phyloP scores from a whole-genome alignment of 805 yeast genomes.

The Schwanniomyces vanrijiae region DNA sequence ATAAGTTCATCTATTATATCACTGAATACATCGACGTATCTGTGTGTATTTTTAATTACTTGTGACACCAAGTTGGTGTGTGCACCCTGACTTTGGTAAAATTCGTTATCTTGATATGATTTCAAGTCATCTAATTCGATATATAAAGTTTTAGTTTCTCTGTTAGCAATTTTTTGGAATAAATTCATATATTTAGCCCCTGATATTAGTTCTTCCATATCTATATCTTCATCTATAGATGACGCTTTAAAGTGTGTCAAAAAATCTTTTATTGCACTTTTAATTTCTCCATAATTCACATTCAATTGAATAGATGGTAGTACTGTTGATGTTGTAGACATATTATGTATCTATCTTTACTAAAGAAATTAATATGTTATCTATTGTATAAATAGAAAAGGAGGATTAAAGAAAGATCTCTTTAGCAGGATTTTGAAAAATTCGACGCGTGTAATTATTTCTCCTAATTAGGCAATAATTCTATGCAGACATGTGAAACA shows the following conservation, averaged over 20 bases:
- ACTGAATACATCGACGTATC: conserved; percentile 76
- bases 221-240: conserved; percentile 21
- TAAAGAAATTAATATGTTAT: conserved; percentile 58
- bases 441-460: conserved; percentile 13
- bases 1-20: conserved; percentile 73
- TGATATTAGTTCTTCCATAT: conserved; percentile 17
- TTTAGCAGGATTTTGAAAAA: not conserved
- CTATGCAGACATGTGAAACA: not conserved
- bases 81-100: conserved; percentile 16
- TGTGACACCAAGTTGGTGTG: conserved; percentile 47
- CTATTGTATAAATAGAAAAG: conserved; percentile 65
- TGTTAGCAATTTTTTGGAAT: conserved; percentile 79
- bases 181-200: conserved; percentile 65
- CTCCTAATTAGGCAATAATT: conserved; percentile 12
- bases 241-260: conserved; percentile 61
- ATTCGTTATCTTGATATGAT: conserved; percentile 56
- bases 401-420: conserved; percentile 22
- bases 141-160: conserved; percentile 66
- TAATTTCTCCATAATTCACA: conserved; percentile 70
- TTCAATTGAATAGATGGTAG: conserved; percentile 69
- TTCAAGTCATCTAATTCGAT: conserved; percentile 85
- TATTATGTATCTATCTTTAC: not conserved
- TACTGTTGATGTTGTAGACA: conserved; percentile 27
- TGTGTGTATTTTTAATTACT: conserved; percentile 71
- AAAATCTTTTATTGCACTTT: conserved; percentile 61